Evolutionary conservation across 257 asterid species (phyloP).

Genomic region (Solanum dulcamara): DNA sequence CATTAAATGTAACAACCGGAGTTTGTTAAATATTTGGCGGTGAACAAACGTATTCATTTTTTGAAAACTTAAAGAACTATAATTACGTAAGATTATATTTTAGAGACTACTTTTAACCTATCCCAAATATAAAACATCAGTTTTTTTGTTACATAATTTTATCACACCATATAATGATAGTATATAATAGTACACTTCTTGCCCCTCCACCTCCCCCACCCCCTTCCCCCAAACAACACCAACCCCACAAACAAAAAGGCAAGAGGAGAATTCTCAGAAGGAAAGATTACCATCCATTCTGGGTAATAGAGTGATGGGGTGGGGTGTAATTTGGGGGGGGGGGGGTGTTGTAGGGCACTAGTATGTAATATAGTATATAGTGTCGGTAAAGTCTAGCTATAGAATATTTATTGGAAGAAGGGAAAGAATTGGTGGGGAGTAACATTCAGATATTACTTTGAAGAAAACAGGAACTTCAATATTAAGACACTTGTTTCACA

Average conservation of each 20-base stretch:
- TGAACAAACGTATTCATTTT: not conserved
- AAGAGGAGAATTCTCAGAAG: not conserved
- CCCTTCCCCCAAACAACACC: not conserved
- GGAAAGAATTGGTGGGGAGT: constrained; percentile 28
- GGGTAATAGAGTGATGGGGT: not conserved
- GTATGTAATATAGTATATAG: not conserved
- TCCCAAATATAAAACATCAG: not conserved
- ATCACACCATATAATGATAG: not conserved
- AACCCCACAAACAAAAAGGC: not conserved
- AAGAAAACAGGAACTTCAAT: not conserved
- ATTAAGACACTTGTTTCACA: not conserved
- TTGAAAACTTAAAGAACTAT: not conserved
- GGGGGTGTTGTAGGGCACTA: not conserved
- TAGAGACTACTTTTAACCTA: not conserved
- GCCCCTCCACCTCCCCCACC: not conserved
- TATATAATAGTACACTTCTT: not conserved
- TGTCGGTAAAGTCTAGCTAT: constrained; percentile 17
- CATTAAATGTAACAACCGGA: not conserved
- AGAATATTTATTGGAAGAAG: constrained; percentile 5
- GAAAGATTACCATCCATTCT: not conserved
- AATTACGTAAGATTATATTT: not conserved
- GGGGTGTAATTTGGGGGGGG: not conserved
- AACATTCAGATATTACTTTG: constrained; percentile 20
- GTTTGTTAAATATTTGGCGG: not conserved
- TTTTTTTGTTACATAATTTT: not conserved